These are phyloP conservation scores for Neofusicoccum ribis DNA, from an alignment of 2,329 filamentous ascomycete genomes.

Conservation along the genomic window DNA sequence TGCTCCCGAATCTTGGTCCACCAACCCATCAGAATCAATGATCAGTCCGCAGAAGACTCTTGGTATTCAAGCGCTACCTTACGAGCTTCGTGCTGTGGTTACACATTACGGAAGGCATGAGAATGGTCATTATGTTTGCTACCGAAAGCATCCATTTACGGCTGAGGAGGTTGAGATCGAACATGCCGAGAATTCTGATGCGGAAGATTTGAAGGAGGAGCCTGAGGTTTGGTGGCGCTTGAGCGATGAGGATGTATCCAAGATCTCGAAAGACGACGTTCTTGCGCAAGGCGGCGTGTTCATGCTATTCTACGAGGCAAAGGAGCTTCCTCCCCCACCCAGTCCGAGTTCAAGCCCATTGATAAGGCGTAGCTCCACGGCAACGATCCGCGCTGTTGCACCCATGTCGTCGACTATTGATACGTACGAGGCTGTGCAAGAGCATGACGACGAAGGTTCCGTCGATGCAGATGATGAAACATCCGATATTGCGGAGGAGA, in stretches of 20 bases:
- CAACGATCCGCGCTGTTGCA: conserved; percentile 15
- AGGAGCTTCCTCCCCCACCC: conserved; percentile 12
- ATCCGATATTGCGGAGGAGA: background rate
- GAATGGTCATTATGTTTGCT: conserved; percentile 94
- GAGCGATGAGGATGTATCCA: conserved; percentile 82
- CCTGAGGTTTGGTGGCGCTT: conserved; percentile 78
- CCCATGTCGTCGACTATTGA: background rate
- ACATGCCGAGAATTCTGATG: conserved; percentile 2
- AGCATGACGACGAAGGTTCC: conserved; percentile 15
- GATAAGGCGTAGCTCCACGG: conserved; percentile 11
- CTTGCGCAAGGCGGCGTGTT: conserved; percentile 80
- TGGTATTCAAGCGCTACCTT: conserved; percentile 46
- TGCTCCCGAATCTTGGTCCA: conserved; percentile 66
- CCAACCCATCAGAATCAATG: conserved; percentile 72
- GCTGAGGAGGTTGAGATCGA: background rate
- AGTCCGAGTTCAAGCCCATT: background rate
- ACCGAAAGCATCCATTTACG: conserved; percentile 64
- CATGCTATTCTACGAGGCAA: conserved; percentile 89
- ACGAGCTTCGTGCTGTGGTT: conserved; percentile 79
- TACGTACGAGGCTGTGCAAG: conserved; percentile 10
- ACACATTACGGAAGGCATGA: conserved; percentile 90
- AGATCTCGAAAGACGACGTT: conserved; percentile 71
- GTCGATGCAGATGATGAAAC: background rate
- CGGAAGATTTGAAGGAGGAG: background rate
- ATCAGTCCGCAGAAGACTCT: conserved; percentile 52